These are phyloP conservation scores for Arabidopsis lyrata DNA, from an alignment of 441 rosid species.

Conservation along the genomic window DNA sequence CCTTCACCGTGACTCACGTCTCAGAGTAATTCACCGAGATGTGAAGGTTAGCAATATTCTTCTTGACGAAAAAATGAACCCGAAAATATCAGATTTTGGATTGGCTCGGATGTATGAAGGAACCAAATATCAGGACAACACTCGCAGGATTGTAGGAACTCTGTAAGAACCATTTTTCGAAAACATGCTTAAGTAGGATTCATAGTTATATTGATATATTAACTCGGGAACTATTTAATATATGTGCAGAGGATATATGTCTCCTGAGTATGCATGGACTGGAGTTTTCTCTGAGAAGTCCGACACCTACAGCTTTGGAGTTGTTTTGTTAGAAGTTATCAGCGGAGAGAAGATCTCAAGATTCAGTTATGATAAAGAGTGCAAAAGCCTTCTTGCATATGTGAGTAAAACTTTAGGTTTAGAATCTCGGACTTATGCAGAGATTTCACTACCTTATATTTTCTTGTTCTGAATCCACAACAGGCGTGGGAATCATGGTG, in stretches of 20 bases:
- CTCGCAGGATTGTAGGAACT: conserved; percentile 44
- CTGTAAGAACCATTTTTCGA: conserved; percentile 23
- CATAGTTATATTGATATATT: too few species aligned
- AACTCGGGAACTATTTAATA: too few species aligned
- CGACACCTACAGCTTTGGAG: too few species aligned
- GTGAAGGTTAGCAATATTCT: conserved; percentile 46
- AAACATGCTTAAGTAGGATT: too few species aligned
- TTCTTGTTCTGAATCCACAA: background rate
- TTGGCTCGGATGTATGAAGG: conserved; percentile 55
- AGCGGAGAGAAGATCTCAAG: conserved; percentile 58
- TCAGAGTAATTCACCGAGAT: conserved; percentile 43
- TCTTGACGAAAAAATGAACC: conserved; percentile 40
- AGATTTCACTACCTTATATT: background rate
- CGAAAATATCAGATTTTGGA: conserved; percentile 47
- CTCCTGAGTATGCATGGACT: too few species aligned
- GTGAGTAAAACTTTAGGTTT: conserved; percentile 43
- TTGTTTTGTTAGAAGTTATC: conserved; percentile 56
- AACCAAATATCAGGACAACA: conserved; percentile 36
- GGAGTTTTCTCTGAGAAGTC: too few species aligned
- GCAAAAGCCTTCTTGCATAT: conserved; percentile 49
- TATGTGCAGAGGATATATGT: too few species aligned
- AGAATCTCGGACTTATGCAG: background rate
- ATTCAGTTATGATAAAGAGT: conserved; percentile 38
- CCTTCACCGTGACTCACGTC: conserved; percentile 42
- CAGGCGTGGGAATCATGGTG: too few species aligned